Base-by-base conservation (phyloP, 495 filamentous ascomycete genomes). In the Bryoglossum gracile region DNA sequence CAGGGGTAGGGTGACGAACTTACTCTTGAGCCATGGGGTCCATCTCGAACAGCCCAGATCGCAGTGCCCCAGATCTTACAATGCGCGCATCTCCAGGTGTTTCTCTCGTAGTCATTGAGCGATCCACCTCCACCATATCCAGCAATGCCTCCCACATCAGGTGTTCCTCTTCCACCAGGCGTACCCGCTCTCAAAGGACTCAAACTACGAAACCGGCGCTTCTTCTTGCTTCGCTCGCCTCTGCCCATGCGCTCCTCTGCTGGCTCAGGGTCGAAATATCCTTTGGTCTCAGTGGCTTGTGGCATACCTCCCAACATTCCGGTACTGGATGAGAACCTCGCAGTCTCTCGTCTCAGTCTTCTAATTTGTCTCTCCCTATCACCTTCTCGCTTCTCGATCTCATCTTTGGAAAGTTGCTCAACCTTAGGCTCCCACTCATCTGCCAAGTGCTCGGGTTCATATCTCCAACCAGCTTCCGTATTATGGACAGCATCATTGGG, bases 321-420 rank as follows among this genome's bases (percentile, higher is more conserved):
- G 0, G 87, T 76, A 33, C 82, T 90, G 36, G 83, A 89, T 30
- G 87, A 91, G 59, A 97, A 94, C 23, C 91, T 72, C 0, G 92
- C 92, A 8, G 91, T 96, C 65, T 99, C 92, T 58, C 92, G 74
- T 39, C 92, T 77, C 35, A 96, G 63, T 38, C 94, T 76, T 23
- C 92, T 69, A 26, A 95, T 84, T 68, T 97, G 89, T 23, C 92
- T 68, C 63, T 97, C 92, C 19, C 94, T 79, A 61, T 97, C 94
- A 43, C 88, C 89, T 65, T 99, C 92, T 23, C 94, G 78, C 66
- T 94, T 94, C 66, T 99, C 94, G 40, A 99, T 97, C 64, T 99
- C 92, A 57, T 97, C 92, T 59, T 95, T 94, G 2, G 81, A 86
- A 10, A 99, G 68, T 0, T 77, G 77, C 64, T 97, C 92, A 1